Evolutionary conservation across 148 eudicot species (phyloP).

Genomic region (Vaccinium macrocarpon): DNA sequence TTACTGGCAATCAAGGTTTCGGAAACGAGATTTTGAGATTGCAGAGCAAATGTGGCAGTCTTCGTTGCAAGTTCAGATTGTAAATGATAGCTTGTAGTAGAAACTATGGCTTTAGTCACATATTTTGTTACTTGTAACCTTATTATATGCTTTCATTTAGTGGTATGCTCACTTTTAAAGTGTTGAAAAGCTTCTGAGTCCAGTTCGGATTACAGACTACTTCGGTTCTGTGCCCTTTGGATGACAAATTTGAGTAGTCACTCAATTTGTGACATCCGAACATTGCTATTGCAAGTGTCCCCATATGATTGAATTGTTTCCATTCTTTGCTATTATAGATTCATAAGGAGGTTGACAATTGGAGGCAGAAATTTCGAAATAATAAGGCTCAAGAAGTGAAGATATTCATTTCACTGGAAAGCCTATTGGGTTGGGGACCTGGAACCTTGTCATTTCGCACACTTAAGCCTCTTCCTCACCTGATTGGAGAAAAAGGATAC

Average conservation of each 20-base stretch:
- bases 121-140: not conserved
- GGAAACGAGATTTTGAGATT: constrained; percentile 74
- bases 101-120: not conserved
- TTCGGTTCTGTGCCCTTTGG: constrained; percentile 1
- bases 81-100: constrained; percentile 24
- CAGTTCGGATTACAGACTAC: not conserved
- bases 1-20: constrained; percentile 88
- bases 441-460: not conserved
- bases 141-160: not conserved
- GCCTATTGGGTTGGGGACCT: not conserved
- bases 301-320: not conserved
- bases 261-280: not conserved
- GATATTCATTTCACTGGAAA: not conserved
- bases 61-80: constrained; percentile 69
- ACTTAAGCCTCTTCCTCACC: not conserved
- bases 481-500: constrained; percentile 2
- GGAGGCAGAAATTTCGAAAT: not conserved
- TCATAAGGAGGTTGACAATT: not conserved
- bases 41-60: constrained; percentile 67
- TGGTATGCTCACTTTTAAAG: not conserved
- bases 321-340: not conserved
- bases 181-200: not conserved
- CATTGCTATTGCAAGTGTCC: not conserved
- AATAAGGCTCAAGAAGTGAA: not conserved
- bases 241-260: not conserved